These are phyloP conservation scores for Sporodiniella umbellata DNA, from an alignment of 371 early-diverging fungal genomes.

Conservation along the genomic window DNA sequence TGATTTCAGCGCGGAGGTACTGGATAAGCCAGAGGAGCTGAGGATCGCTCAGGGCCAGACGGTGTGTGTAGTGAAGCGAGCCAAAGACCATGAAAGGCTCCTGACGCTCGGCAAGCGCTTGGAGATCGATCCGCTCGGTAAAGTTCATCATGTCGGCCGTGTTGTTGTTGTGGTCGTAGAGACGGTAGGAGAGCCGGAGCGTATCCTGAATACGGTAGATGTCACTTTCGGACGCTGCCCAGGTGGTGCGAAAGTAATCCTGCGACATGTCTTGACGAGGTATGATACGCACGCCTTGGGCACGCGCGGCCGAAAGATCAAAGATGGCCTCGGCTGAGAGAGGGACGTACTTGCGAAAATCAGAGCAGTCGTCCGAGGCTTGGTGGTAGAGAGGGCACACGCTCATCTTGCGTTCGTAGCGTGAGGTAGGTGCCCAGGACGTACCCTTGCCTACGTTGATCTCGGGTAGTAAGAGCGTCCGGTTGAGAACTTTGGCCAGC, in stretches of 20 bases:
- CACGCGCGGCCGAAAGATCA: slow-evolving; percentile 26
- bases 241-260: slow-evolving; percentile 20
- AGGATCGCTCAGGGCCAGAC: slow-evolving; percentile 24
- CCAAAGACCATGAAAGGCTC: slow-evolving; percentile 48
- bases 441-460: slow-evolving; percentile 38
- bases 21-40: slow-evolving; percentile 23
- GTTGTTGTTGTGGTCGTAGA: slow-evolving; percentile 35
- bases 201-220: slow-evolving; percentile 32
- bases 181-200: slow-evolving; percentile 41
- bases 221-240: slow-evolving; percentile 12
- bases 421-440: slow-evolving; percentile 28
- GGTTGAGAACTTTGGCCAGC: slow-evolving; percentile 50
- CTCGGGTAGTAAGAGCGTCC: slow-evolving; percentile 54
- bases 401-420: slow-evolving; percentile 1
- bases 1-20: slow-evolving; percentile 23
- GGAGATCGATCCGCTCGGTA: slow-evolving; percentile 23
- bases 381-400: slow-evolving; percentile 11
- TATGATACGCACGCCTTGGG: slow-evolving; percentile 25
- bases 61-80: slow-evolving; percentile 40
- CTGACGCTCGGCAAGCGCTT: slow-evolving; percentile 26
- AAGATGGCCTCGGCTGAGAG: slow-evolving; percentile 34
- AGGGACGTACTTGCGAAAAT: slow-evolving; percentile 39
- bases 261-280: slow-evolving; percentile 29
- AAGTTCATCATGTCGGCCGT: slow-evolving; percentile 18
- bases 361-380: slow-evolving; percentile 20